These are phyloP conservation scores for Spatholobus suberectus DNA, from an alignment of 306 rosid genomes.

Conservation along the genomic window DNA sequence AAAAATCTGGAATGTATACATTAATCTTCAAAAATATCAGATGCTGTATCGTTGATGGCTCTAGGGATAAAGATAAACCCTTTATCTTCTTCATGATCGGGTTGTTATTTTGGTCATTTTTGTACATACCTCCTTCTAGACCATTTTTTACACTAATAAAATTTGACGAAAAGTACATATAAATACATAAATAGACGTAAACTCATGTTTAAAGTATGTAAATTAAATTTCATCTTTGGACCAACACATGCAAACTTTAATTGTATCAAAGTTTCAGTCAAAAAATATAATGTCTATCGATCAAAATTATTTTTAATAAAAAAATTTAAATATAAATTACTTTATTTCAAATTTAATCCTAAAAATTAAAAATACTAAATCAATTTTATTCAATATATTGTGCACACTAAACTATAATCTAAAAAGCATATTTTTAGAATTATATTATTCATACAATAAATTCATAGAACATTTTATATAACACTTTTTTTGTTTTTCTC, in stretches of 20 bases:
- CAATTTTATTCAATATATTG: no score
- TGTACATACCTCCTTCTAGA: neutral
- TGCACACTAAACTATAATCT: no score
- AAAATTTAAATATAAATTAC: neutral
- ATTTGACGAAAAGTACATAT: no score
- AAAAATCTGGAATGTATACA: neutral
- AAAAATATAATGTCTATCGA: neutral
- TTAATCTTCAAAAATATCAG: slow-evolving; percentile 27
- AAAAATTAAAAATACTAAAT: no score
- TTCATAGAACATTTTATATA: no score
- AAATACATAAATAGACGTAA: no score
- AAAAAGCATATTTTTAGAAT: no score
- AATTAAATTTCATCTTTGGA: neutral
- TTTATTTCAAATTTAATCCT: neutral
- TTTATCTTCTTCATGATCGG: neutral
- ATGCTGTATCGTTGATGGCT: neutral
- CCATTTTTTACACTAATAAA: no score
- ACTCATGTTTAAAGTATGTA: neutral
- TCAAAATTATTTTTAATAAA: neutral
- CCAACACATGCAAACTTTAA: neutral
- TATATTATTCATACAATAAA: no score
- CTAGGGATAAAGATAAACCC: neutral
- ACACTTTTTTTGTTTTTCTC: no score
- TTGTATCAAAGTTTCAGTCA: neutral
- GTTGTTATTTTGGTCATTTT: neutral